Conservation (phyloP, 2,329 filamentous ascomycete genomes). For the Cercospora beticola region DNA sequence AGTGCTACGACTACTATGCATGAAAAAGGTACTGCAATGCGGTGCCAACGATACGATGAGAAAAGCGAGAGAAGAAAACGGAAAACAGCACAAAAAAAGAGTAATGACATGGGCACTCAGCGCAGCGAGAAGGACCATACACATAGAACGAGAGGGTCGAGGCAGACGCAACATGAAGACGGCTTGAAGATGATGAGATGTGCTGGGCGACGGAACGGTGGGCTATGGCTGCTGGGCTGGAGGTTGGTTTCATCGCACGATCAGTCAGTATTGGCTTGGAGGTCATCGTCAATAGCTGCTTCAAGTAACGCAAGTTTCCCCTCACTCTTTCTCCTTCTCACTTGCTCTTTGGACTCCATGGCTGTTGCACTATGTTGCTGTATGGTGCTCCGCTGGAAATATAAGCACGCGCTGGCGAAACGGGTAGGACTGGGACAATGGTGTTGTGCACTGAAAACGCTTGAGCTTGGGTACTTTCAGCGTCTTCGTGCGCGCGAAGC, state of each 20-base stretch:
- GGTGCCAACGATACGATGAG: neutral
- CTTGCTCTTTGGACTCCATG: neutral
- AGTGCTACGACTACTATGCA: neutral
- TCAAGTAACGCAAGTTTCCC: neutral
- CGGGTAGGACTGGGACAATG: neutral
- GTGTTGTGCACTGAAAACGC: neutral
- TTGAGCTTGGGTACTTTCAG: neutral
- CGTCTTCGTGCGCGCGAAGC: neutral
- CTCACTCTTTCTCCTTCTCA: neutral
- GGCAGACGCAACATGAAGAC: neutral
- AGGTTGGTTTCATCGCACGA: neutral
- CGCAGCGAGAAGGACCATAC: neutral
- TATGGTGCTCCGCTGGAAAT: neutral
- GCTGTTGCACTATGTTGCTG: neutral
- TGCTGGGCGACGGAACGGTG: constrained; percentile 1
- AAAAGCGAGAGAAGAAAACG: neutral
- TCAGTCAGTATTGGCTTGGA: neutral
- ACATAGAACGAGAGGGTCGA: neutral
- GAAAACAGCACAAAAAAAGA: neutral
- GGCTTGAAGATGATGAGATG: neutral
- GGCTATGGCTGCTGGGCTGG: constrained; percentile 9
- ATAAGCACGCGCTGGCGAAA: neutral
- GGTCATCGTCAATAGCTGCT: neutral
- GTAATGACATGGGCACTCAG: neutral
- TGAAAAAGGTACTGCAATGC: neutral